Evolutionary conservation across 352 stramenopile genomes (phyloP).

Genomic region (Phytopythium oedochilum): DNA sequence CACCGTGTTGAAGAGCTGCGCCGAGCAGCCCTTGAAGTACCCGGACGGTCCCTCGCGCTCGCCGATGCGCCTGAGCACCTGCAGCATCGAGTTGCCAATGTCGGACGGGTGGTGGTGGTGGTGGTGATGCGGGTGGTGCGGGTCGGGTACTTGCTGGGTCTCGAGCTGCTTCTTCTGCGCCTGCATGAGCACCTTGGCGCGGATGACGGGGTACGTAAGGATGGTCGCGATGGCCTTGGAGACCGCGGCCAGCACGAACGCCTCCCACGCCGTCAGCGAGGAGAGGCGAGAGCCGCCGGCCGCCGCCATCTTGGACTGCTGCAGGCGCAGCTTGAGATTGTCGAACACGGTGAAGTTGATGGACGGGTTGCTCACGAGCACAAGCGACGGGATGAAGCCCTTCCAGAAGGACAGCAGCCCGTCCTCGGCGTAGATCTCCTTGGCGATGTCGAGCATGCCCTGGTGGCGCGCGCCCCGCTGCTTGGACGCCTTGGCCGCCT

Average conservation of each 20-base stretch:
- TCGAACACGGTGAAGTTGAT: constrained; percentile 91
- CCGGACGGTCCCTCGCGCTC: constrained; percentile 46
- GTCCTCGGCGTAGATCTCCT: constrained; percentile 68
- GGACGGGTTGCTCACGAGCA: constrained; percentile 85
- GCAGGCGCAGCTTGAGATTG: constrained; percentile 70
- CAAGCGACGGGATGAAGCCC: constrained; percentile 82
- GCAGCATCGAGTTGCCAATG: constrained; percentile 56
- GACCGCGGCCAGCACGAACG: constrained; percentile 78
- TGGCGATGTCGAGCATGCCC: constrained; percentile 40
- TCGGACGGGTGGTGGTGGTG: constrained; percentile 36
- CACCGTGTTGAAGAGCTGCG: constrained; percentile 80
- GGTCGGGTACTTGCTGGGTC: constrained; percentile 7
- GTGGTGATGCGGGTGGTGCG: constrained; percentile 7
- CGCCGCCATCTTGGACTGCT: constrained; percentile 44
- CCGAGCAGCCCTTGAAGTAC: constrained; percentile 77
- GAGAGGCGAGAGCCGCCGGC: constrained; percentile 27
- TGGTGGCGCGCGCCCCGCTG: constrained; percentile 10
- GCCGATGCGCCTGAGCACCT: constrained; percentile 65
- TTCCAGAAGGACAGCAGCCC: constrained; percentile 82
- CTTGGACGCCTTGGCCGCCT: constrained; percentile 4
- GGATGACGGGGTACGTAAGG: constrained; percentile 87
- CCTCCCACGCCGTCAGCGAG: constrained; percentile 59
- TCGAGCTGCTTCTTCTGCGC: constrained; percentile 58
- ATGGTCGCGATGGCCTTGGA: constrained; percentile 83
- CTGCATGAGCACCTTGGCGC: constrained; percentile 87